Conservation (phyloP, 2,329 filamentous ascomycete species). For the Apiospora pterosperma region DNA sequence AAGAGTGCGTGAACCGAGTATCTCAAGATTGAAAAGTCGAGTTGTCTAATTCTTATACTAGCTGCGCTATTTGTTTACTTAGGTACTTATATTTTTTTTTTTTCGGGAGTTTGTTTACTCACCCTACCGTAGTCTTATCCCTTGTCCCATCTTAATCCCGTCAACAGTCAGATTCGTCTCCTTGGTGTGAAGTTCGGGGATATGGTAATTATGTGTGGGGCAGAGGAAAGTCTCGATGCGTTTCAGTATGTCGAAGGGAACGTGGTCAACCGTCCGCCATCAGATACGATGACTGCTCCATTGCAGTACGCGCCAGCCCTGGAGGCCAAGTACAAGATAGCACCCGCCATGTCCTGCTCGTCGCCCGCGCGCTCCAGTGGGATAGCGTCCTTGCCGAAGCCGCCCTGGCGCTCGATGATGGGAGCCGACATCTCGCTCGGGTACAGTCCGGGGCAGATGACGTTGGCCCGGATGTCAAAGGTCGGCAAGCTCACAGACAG, state of each 20-base stretch:
- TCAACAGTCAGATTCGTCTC: neutral
- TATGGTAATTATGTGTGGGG: neutral
- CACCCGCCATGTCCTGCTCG: conserved; percentile 61
- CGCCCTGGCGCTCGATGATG: conserved; percentile 39
- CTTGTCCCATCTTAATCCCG: neutral
- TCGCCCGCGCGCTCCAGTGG: conserved; percentile 59
- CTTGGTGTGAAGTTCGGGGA: neutral
- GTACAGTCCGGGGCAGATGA: conserved; percentile 52
- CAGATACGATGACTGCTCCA: conserved; percentile 58
- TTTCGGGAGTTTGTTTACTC: neutral
- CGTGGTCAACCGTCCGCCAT: conserved; percentile 58
- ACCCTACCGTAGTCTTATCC: too few relatives aligned
- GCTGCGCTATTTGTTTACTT: neutral
- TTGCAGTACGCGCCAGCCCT: conserved; percentile 64
- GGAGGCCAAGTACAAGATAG: conserved; percentile 62
- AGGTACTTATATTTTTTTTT: neutral
- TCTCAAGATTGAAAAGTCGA: too few relatives aligned
- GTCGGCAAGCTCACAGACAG: conserved; percentile 63
- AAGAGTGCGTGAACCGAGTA: neutral
- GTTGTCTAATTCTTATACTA: neutral
- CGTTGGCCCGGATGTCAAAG: conserved; percentile 54
- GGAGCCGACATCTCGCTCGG: conserved; percentile 57
- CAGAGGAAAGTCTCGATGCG: neutral
- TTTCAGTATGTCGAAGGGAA: conserved; percentile 52
- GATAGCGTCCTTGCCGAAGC: conserved; percentile 39